Evolutionary conservation across 2,329 filamentous ascomycete genomes (phyloP), one percentile per base, ranked within the genome.

Genomic region (Fusarium verticillioides): DNA sequence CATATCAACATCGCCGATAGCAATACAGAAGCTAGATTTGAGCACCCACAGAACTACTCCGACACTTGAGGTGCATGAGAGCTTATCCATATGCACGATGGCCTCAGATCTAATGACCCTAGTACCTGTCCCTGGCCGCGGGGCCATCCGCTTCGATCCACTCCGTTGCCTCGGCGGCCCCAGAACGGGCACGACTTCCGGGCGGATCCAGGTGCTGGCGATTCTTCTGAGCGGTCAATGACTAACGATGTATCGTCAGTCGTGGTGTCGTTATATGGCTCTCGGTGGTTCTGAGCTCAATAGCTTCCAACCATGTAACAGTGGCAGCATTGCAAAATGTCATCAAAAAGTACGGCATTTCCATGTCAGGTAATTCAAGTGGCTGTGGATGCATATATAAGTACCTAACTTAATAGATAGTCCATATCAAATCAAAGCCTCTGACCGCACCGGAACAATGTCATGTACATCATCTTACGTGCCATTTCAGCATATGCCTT

Each of bases 81-180:
- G 56, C 52, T 58, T 71, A 15, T 59, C 70, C 70, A 71, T 67
- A 47, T 65, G 47, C 56, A 72, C 47, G 70, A 72, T 73, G 66
- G 53, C 62, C 54, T 73, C 66, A 72, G 57, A 74, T 68, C 71
- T 64, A 69, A 36, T 59, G 46, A 58, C 52, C 71, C 71, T 71
- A 64, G 71, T 47, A 62, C 67, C 42, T 60, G 60, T 60, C 59
- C 47, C 49, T 60, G 63, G 46, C 50, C 63, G 56, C 39, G 62
- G 71, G 49, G 63, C 63, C 72, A 60, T 60, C 67, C 59, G 60
- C 50, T 47, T 60, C 54, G 66, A 74, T 73, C 71, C 71, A 73
- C 71, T 39, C 52, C 52, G 53, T 54, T 54, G 37, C 63, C 44
- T 63, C 43, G 42, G 46, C 28, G 53, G 69, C 43, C 23, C 59